phyloP scores from a whole-genome alignment of 192 early-diverging fungal species.

The Backusella circina region DNA sequence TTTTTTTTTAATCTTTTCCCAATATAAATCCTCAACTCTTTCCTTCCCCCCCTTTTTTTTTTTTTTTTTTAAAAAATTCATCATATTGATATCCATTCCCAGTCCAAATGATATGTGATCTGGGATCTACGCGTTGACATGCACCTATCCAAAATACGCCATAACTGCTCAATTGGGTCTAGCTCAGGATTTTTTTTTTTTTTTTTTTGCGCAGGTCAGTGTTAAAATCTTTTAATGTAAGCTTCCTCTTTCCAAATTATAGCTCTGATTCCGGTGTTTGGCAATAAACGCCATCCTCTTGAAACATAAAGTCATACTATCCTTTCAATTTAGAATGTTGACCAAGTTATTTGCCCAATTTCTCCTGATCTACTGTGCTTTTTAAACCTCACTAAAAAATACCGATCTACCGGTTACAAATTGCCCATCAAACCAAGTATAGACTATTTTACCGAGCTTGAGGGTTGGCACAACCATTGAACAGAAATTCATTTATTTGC shows the following conservation, averaged over 20 bases:
- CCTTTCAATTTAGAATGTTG: not conserved
- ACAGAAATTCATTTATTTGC: too few species aligned
- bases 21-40: too few species aligned
- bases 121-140: not conserved
- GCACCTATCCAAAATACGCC: not conserved
- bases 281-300: not conserved
- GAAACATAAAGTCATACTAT: not conserved
- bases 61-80: too few species aligned
- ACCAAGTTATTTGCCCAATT: not conserved
- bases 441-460: too few species aligned
- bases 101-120: not conserved
- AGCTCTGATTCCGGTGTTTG: not conserved
- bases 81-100: too few species aligned
- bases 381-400: too few species aligned
- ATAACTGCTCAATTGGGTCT: not conserved
- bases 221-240: not conserved
- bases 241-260: not conserved
- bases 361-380: too few species aligned
- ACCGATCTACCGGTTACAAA: too few species aligned
- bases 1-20: too few species aligned
- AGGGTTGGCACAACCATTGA: too few species aligned
- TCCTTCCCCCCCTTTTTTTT: too few species aligned
- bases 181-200: not conserved
- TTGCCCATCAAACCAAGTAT: too few species aligned
- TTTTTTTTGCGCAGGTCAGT: not conserved